Conservation (phyloP, 2,329 filamentous ascomycete species). For the Arthrobotrys pseudoclavata region DNA sequence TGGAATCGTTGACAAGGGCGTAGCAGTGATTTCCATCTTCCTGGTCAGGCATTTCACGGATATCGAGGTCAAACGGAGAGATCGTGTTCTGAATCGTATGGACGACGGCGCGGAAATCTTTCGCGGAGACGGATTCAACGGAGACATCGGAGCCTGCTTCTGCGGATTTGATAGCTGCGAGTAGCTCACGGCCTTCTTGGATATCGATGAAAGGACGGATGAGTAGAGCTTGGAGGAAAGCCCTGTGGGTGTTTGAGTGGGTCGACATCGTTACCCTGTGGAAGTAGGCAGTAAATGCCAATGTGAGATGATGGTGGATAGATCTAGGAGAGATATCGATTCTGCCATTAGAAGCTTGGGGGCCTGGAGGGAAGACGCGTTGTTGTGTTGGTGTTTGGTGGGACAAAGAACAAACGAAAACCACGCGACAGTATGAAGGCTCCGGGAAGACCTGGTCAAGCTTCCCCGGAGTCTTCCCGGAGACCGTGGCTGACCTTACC, state of each 20-base stretch:
- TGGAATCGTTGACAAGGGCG: constrained; percentile 88
- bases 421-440: too few species aligned
- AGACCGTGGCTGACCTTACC: neutral
- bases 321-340: neutral
- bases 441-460: constrained; percentile 3
- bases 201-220: constrained; percentile 82
- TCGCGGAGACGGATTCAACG: constrained; percentile 73
- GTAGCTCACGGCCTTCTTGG: constrained; percentile 77
- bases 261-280: neutral
- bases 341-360: neutral
- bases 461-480: constrained; percentile 7
- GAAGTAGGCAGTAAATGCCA: neutral
- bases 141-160: constrained; percentile 69
- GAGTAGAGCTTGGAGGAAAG: constrained; percentile 91
- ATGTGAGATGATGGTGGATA: neutral
- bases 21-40: constrained; percentile 75
- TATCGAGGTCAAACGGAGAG: constrained; percentile 86
- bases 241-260: constrained; percentile 80
- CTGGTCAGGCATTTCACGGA: constrained; percentile 81
- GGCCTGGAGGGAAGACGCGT: constrained; percentile 7
- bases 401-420: constrained; percentile 25
- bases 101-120: constrained; percentile 78
- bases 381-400: constrained; percentile 21
- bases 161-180: constrained; percentile 80
- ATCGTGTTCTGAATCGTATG: constrained; percentile 78